These are phyloP conservation scores for Tylopilus intermedius DNA, from an alignment of 768 basidiomycete species.

Conservation along the genomic window DNA sequence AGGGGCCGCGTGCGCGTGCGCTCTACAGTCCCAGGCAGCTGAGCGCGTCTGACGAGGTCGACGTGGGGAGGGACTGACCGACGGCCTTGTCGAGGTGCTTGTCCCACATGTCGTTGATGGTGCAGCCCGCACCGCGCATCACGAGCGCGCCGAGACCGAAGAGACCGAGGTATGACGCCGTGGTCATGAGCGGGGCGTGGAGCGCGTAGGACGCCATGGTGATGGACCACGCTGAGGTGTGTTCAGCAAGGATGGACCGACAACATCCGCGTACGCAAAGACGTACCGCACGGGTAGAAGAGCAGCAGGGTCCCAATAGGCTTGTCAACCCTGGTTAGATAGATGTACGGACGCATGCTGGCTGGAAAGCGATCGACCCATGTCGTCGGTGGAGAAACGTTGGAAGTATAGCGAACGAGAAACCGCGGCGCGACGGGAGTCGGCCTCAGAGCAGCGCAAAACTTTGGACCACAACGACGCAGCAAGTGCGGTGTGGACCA, in stretches of 20 bases:
- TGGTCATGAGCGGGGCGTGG: conserved; percentile 58
- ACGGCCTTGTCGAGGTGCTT: conserved; percentile 85
- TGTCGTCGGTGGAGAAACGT: conserved; percentile 29
- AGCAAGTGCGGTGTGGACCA: background rate
- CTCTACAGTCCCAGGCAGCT: conserved; percentile 38
- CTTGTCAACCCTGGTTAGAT: conserved; percentile 88
- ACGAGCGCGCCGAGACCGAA: conserved; percentile 89
- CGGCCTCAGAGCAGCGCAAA: background rate
- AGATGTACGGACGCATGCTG: conserved; percentile 69
- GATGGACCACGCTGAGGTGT: conserved; percentile 84
- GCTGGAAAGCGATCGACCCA: conserved; percentile 68
- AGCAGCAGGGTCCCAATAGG: conserved; percentile 91
- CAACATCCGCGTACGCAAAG: background rate
- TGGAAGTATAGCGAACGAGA: conserved; percentile 17
- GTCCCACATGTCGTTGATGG: conserved; percentile 99
- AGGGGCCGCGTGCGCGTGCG: conserved; percentile 87
- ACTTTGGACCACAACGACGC: background rate
- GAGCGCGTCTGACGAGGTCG: no score
- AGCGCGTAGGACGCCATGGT: conserved; percentile 90
- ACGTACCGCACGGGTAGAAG: conserved; percentile 91
- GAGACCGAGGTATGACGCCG: conserved; percentile 70
- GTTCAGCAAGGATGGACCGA: background rate
- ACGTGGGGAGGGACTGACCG: conserved; percentile 43
- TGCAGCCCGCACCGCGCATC: conserved; percentile 98
- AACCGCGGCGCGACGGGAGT: background rate